These are phyloP conservation scores for Amesomyces nigricolor DNA, from an alignment of 2,329 filamentous ascomycete species.

Conservation along the genomic window DNA sequence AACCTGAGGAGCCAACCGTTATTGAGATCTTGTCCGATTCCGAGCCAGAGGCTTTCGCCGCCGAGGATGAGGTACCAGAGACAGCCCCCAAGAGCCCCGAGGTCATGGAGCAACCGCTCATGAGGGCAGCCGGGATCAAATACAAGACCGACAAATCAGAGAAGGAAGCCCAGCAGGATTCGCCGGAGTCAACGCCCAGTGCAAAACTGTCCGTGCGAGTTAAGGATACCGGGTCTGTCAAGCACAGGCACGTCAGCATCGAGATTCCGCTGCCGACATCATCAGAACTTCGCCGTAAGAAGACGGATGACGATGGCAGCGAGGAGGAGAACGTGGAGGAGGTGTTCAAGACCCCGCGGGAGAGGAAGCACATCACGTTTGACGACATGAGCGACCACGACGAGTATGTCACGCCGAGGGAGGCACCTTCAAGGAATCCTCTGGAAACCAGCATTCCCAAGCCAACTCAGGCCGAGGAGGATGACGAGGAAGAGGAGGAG, in stretches of 20 bases:
- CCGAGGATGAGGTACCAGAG: constrained; percentile 4
- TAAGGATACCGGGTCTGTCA: constrained; percentile 19
- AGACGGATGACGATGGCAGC: constrained; percentile 6
- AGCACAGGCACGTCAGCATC: constrained; percentile 25
- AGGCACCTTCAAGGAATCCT: constrained; percentile 24
- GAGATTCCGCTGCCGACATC: constrained; percentile 25
- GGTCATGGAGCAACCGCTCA: constrained; percentile 15
- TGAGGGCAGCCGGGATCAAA: constrained; percentile 18
- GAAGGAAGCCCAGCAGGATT: constrained; percentile 3
- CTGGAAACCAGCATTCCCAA: constrained; percentile 18
- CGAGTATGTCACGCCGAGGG: constrained; percentile 30
- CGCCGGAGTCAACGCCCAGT: constrained; percentile 3
- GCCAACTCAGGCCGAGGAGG: constrained; percentile 34
- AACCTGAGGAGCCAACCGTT: constrained; percentile 5
- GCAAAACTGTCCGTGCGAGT: constrained; percentile 22
- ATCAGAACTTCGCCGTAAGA: constrained; percentile 4
- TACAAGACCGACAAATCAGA: constrained; percentile 12
- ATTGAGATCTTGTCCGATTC: constrained; percentile 24
- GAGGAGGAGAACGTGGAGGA: constrained; percentile 21
- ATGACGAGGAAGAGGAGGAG: constrained; percentile 40
- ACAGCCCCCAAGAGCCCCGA: neutral
- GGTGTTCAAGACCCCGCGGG: constrained; percentile 25
- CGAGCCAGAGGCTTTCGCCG: constrained; percentile 13
- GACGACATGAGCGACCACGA: constrained; percentile 28
- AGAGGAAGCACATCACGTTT: constrained; percentile 29